Percentiles rank a stretch among this genome's conserved stretches.
Conservation (phyloP, 352 stramenopile species). For the Peronospora destructor region DNA sequence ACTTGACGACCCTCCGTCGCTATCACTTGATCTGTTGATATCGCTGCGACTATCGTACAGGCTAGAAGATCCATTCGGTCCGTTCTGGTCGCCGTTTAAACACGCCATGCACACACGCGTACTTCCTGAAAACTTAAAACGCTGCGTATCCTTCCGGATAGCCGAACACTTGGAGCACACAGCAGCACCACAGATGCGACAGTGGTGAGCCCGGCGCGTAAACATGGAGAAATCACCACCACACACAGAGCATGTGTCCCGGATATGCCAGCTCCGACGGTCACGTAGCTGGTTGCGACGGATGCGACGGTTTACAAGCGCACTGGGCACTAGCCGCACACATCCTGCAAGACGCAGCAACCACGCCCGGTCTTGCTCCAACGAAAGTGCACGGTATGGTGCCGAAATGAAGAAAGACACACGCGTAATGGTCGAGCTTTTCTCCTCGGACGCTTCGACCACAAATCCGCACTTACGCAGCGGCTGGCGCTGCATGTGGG, state of each 20-base stretch:
- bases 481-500: conserved; percentile 37
- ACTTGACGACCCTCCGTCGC: conserved; percentile 21
- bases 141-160: conserved; percentile 40
- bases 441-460: conserved; percentile 56
- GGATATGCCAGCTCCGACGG: conserved; percentile 47
- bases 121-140: conserved; percentile 29
- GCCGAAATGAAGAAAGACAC: conserved; percentile 71
- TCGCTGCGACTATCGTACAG: conserved; percentile 23
- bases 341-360: conserved; percentile 48
- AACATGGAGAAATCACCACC: conserved; percentile 56
- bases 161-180: conserved; percentile 76
- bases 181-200: conserved; percentile 58
- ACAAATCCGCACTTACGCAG: conserved; percentile 70
- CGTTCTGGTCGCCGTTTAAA: conserved; percentile 52
- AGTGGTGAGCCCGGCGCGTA: conserved; percentile 70
- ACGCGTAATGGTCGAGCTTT: conserved; percentile 49
- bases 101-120: conserved; percentile 68
- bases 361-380: conserved; percentile 47
- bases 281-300: conserved; percentile 53
- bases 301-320: conserved; percentile 69
- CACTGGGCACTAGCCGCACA: conserved; percentile 52
- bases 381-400: conserved; percentile 29
- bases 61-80: conserved; percentile 21
- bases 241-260: conserved; percentile 61
- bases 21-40: conserved; percentile 21